Percentiles rank a stretch among this genome's conserved stretches.
These are phyloP conservation scores for Porphyrellus cyaneotinctus DNA, from an alignment of 768 basidiomycete genomes.

Conservation along the genomic window DNA sequence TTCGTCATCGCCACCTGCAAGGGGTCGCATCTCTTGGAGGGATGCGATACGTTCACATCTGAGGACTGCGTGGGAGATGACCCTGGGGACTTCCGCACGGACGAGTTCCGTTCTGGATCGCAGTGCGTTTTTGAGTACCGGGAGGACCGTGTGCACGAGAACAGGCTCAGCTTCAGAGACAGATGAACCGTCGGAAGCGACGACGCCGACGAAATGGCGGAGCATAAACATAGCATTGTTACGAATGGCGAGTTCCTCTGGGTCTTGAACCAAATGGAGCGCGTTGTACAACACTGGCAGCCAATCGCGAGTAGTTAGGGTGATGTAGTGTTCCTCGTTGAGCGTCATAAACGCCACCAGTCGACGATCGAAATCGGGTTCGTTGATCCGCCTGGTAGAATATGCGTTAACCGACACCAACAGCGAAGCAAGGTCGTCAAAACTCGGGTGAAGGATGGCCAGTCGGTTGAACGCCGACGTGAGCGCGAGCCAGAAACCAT, in stretches of 20 bases:
- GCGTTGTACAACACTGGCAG: conserved; percentile 78
- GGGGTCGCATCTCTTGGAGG: conserved; percentile 73
- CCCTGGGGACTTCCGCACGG: conserved; percentile 76
- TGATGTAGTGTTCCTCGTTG: conserved; percentile 59
- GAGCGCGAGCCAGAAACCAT: conserved; percentile 66
- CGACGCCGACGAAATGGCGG: conserved; percentile 68
- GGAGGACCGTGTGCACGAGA: conserved; percentile 64
- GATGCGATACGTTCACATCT: conserved; percentile 54
- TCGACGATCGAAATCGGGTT: conserved; percentile 89
- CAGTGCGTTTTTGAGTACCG: conserved; percentile 76
- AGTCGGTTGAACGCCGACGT: conserved; percentile 59
- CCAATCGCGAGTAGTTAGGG: conserved; percentile 63
- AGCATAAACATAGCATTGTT: conserved; percentile 74
- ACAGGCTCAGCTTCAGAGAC: conserved; percentile 46
- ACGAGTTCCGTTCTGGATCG: conserved; percentile 81
- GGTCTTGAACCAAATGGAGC: conserved; percentile 84
- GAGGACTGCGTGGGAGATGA: conserved; percentile 71
- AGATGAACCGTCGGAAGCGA: conserved; percentile 31
- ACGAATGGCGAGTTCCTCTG: conserved; percentile 81
- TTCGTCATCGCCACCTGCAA: conserved; percentile 88
- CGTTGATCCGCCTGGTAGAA: conserved; percentile 76
- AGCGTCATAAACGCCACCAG: conserved; percentile 68
- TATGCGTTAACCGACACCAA: conserved; percentile 79
- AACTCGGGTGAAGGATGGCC: conserved; percentile 35
- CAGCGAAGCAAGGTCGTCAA: conserved; percentile 49